Percentiles rank a stretch among this genome's conserved stretches.
Conservation (phyloP, 352 stramenopile species). For the Phytophthora capsici region DNA sequence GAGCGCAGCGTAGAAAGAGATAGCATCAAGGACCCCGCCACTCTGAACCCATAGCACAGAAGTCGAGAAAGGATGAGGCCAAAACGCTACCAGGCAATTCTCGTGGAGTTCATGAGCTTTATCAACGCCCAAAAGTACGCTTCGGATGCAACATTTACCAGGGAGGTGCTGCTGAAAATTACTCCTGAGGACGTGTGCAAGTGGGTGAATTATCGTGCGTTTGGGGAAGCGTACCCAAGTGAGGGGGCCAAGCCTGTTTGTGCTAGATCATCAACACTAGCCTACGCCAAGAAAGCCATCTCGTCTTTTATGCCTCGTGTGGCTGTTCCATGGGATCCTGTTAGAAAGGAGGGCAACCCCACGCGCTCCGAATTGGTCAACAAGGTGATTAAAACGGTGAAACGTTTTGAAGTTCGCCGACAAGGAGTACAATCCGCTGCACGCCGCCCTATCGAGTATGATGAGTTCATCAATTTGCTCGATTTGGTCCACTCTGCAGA, state of each 20-base stretch:
- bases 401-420: slow-evolving; percentile 11
- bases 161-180: not conserved
- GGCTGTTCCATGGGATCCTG: not conserved
- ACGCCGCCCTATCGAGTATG: too few species aligned
- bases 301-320: not conserved
- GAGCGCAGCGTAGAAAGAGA: too few species aligned
- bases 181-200: not conserved
- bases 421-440: slow-evolving; percentile 13
- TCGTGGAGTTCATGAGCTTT: not conserved
- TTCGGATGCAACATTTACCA: not conserved
- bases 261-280: not conserved
- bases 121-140: not conserved
- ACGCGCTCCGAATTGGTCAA: slow-evolving; percentile 9
- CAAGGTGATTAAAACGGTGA: slow-evolving; percentile 12
- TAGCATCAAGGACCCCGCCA: too few species aligned
- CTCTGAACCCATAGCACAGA: too few species aligned
- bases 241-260: not conserved
- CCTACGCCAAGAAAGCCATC: not conserved
- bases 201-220: not conserved
- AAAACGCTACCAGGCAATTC: not conserved
- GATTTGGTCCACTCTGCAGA: not conserved
- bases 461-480: slow-evolving; percentile 6
- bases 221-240: not conserved
- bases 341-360: not conserved
- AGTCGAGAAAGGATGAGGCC: too few species aligned